Conservation (phyloP, 2,329 filamentous ascomycete genomes). For the Arthroderma sp. region DNA sequence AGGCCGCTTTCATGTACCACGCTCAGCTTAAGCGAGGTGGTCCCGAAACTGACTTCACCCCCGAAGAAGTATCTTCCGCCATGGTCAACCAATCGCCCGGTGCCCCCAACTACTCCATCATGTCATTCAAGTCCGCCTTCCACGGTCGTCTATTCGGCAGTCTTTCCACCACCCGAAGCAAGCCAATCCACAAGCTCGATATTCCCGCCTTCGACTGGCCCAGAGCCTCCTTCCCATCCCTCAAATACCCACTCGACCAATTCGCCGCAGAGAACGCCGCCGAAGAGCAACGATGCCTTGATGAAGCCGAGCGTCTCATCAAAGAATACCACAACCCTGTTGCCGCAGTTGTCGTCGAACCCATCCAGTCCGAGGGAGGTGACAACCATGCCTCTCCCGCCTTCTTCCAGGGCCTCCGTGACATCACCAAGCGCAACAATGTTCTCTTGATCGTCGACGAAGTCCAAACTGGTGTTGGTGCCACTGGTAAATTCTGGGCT, state of each 20-base stretch:
- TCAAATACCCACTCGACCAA: constrained; percentile 77
- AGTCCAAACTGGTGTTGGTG: constrained; percentile 85
- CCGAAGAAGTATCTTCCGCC: constrained; percentile 56
- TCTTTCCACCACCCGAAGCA: constrained; percentile 78
- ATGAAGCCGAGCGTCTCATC: constrained; percentile 72
- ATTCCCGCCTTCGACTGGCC: constrained; percentile 95
- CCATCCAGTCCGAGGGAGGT: constrained; percentile 84
- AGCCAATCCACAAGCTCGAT: constrained; percentile 88
- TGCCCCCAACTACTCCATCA: constrained; percentile 64
- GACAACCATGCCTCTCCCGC: constrained; percentile 83
- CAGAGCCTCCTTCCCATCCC: constrained; percentile 68
- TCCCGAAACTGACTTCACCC: constrained; percentile 61
- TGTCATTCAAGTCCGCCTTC: constrained; percentile 80
- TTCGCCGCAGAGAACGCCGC: constrained; percentile 67
- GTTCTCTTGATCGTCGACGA: constrained; percentile 86
- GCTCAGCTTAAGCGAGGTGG: constrained; percentile 71
- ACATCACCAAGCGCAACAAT: constrained; percentile 51
- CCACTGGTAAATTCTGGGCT: constrained; percentile 90
- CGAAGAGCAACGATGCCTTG: constrained; percentile 67
- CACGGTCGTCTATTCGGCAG: constrained; percentile 82
- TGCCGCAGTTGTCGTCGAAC: constrained; percentile 73
- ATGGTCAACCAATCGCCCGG: constrained; percentile 77
- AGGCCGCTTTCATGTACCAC: constrained; percentile 89
- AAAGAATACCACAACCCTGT: constrained; percentile 65
- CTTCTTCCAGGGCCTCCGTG: constrained; percentile 77